phyloP scores from a whole-genome alignment of 2,329 filamentous ascomycete species.

The Aspergillus niger region DNA sequence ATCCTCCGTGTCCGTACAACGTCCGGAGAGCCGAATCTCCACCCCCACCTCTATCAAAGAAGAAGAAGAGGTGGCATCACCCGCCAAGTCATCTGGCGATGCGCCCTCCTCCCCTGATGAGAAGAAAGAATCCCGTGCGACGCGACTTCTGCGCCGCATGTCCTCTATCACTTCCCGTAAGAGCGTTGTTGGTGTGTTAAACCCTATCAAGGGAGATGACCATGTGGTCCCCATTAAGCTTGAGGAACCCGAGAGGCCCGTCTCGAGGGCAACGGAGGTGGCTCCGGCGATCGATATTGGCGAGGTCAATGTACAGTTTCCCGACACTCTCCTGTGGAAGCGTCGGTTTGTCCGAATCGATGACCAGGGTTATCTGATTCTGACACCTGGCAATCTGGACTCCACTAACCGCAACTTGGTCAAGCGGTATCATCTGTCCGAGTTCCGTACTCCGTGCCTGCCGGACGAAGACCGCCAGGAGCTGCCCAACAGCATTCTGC shows the following conservation, averaged over 20 bases:
- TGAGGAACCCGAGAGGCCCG: slow-evolving; percentile 17
- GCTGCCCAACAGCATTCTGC: slow-evolving; percentile 77
- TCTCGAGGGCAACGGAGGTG: slow-evolving; percentile 16
- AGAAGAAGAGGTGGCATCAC: slow-evolving; percentile 30
- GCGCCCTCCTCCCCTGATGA: slow-evolving; percentile 45
- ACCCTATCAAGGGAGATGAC: slow-evolving; percentile 42
- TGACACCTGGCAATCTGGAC: slow-evolving; percentile 69
- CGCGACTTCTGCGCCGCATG: slow-evolving; percentile 67
- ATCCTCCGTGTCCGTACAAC: slow-evolving; percentile 42
- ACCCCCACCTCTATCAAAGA: slow-evolving; percentile 43
- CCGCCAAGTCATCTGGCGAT: slow-evolving; percentile 35
- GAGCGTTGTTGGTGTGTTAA: slow-evolving; percentile 44
- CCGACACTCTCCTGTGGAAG: slow-evolving; percentile 95
- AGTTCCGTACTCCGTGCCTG: slow-evolving; percentile 76
- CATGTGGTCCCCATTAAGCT: slow-evolving; percentile 32
- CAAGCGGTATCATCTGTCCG: slow-evolving; percentile 81
- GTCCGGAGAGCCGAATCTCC: slow-evolving; percentile 44
- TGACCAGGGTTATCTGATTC: slow-evolving; percentile 76
- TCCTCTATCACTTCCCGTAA: slow-evolving; percentile 59
- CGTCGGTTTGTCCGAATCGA: slow-evolving; percentile 86
- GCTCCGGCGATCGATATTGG: slow-evolving; percentile 70
- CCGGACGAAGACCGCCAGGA: slow-evolving; percentile 93
- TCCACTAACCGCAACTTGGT: slow-evolving; percentile 61
- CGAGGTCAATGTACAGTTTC: slow-evolving; percentile 95
- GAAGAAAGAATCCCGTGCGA: slow-evolving; percentile 59